Conservation (phyloP, 2,329 filamentous ascomycete species). For the Coniochaeta sp. region DNA sequence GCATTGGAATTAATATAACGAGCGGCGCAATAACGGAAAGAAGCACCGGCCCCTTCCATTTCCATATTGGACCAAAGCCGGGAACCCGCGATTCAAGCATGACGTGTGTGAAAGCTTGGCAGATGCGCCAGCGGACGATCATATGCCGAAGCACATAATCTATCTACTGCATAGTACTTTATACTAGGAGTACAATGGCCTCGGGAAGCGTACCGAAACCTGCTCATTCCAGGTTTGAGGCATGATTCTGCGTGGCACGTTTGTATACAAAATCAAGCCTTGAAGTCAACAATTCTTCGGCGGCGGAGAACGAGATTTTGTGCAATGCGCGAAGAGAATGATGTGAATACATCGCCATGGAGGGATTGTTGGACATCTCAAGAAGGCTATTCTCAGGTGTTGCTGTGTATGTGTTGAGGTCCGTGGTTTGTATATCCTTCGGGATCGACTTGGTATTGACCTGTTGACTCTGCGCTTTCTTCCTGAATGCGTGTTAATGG, state of each 20-base stretch:
- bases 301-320: neutral
- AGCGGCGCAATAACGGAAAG: neutral
- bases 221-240: neutral
- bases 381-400: no score
- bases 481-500: no score
- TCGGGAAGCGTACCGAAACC: neutral
- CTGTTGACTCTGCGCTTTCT: no score
- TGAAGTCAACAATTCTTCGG: neutral
- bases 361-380: no score
- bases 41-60: conserved; percentile 1
- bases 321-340: neutral
- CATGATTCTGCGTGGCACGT: neutral
- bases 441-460: no score
- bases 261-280: neutral
- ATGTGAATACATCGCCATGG: neutral
- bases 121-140: neutral
- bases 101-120: neutral
- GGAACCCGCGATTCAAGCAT: neutral
- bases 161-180: neutral
- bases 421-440: no score
- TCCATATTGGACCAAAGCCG: neutral
- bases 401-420: no score
- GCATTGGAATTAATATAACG: neutral
- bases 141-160: conserved; percentile 2
- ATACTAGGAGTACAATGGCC: neutral